phyloP scores from a whole-genome alignment of 805 yeast genomes.

The Kregervanrija delftensis region DNA sequence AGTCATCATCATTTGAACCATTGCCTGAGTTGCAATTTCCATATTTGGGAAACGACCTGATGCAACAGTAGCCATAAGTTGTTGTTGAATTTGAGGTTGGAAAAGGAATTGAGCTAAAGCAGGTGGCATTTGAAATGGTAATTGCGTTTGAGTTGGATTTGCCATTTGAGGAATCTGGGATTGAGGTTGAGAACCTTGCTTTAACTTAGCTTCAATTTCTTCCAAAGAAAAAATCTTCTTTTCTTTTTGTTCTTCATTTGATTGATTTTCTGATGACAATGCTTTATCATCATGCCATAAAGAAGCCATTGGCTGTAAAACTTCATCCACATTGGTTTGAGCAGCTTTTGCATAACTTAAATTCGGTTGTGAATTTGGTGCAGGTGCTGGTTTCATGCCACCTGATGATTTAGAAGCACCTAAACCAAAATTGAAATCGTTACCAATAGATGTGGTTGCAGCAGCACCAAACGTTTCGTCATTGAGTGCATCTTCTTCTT shows the following conservation, averaged over 20 bases:
- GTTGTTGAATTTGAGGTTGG: slow-evolving; percentile 25
- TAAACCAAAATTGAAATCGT: slow-evolving; percentile 61
- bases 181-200: slow-evolving; percentile 28
- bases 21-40: slow-evolving; percentile 26
- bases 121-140: slow-evolving; percentile 21
- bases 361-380: slow-evolving; percentile 22
- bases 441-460: slow-evolving; percentile 33
- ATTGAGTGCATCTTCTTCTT: slow-evolving; percentile 73
- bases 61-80: slow-evolving; percentile 25
- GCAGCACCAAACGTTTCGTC: slow-evolving; percentile 71
- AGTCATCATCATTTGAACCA: slow-evolving; percentile 25
- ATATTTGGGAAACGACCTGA: slow-evolving; percentile 27
- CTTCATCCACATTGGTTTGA: slow-evolving; percentile 29
- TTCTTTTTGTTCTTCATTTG: slow-evolving; percentile 21
- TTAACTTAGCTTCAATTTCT: slow-evolving; percentile 76
- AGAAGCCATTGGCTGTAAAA: slow-evolving; percentile 64
- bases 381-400: slow-evolving; percentile 14
- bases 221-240: slow-evolving; percentile 60
- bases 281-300: slow-evolving; percentile 45
- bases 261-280: slow-evolving; percentile 17
- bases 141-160: slow-evolving; percentile 16
- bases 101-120: slow-evolving; percentile 10
- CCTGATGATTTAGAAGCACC: slow-evolving; percentile 10
- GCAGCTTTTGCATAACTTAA: slow-evolving; percentile 40
- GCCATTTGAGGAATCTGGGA: slow-evolving; percentile 17